Evolutionary conservation across 306 rosid species (phyloP).

Genomic region (Pyrus pyrifolia): DNA sequence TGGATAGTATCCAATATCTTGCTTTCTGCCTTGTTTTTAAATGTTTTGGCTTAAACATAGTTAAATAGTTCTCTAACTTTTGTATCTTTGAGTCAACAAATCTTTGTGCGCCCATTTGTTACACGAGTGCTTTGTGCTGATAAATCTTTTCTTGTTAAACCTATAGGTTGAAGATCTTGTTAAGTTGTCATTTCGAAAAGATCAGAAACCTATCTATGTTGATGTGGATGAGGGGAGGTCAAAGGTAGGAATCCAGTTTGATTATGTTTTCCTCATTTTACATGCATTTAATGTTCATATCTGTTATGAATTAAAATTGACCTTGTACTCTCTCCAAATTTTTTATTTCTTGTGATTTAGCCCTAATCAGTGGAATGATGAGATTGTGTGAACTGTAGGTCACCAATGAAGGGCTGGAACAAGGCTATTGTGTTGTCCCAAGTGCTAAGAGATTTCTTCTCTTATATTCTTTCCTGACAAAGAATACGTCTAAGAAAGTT

Average conservation of each 20-base stretch:
- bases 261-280: background rate
- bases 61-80: background rate
- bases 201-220: conserved; percentile 47
- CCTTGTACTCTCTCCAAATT: background rate
- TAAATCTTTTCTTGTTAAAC: background rate
- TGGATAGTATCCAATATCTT: background rate
- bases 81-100: background rate
- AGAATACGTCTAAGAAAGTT: conserved; percentile 65
- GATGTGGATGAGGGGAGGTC: conserved; percentile 83
- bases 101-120: background rate
- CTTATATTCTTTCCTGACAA: conserved; percentile 76
- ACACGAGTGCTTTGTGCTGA: background rate
- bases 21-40: background rate
- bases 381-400: conserved; percentile 40
- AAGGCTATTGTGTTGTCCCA: conserved; percentile 89
- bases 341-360: conserved; percentile 4
- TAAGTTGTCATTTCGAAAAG: conserved; percentile 67
- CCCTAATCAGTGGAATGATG: conserved; percentile 14
- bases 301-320: background rate
- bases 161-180: conserved; percentile 87
- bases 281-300: background rate
- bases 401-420: conserved; percentile 92
- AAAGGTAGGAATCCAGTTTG: conserved; percentile 39
- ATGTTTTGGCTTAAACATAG: background rate
- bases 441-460: conserved; percentile 72